A percentile compares a stretch with the other conserved stretches of the same genome.
phyloP scores from a whole-genome alignment of 208 protist species.

The Endotrypanum monterogeii region DNA sequence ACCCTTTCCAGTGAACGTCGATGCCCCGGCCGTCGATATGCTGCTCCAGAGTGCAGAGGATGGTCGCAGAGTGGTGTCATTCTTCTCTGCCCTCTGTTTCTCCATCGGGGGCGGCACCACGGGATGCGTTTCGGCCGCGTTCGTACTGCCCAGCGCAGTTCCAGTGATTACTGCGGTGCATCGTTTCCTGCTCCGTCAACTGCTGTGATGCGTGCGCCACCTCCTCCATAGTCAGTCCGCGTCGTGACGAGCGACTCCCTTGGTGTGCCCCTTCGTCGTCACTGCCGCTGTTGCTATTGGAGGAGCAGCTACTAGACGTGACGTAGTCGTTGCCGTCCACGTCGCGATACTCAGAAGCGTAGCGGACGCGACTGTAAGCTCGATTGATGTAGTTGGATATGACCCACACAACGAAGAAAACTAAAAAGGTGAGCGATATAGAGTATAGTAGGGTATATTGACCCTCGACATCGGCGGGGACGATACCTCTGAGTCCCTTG shows the following conservation, averaged over 20 bases:
- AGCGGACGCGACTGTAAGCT: slow-evolving; percentile 31
- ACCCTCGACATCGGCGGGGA: slow-evolving; percentile 31
- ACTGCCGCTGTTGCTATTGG: slow-evolving; percentile 11
- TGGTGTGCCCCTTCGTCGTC: not conserved
- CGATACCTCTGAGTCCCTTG: slow-evolving; percentile 22
- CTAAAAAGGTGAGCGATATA: slow-evolving; percentile 26
- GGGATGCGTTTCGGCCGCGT: not conserved
- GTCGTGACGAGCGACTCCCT: not conserved
- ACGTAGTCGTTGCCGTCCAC: slow-evolving; percentile 19
- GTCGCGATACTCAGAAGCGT: slow-evolving; percentile 34
- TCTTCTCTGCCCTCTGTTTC: slow-evolving; percentile 10
- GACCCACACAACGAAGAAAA: slow-evolving; percentile 14
- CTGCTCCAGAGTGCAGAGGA: not conserved
- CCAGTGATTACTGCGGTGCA: slow-evolving; percentile 6
- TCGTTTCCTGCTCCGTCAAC: slow-evolving; percentile 22
- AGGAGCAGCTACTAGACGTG: slow-evolving; percentile 7
- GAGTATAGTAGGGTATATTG: slow-evolving; percentile 41
- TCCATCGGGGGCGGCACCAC: not conserved
- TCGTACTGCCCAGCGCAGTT: not conserved
- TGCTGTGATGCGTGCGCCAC: slow-evolving; percentile 13
- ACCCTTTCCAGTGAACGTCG: not conserved
- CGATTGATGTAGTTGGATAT: slow-evolving; percentile 21
- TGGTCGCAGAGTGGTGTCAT: not conserved
- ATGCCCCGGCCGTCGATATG: not conserved
- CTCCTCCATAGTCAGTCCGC: slow-evolving; percentile 29